phyloP scores from a whole-genome alignment of 2,329 filamentous ascomycete genomes.

The Neocatenulostroma microsporum region DNA sequence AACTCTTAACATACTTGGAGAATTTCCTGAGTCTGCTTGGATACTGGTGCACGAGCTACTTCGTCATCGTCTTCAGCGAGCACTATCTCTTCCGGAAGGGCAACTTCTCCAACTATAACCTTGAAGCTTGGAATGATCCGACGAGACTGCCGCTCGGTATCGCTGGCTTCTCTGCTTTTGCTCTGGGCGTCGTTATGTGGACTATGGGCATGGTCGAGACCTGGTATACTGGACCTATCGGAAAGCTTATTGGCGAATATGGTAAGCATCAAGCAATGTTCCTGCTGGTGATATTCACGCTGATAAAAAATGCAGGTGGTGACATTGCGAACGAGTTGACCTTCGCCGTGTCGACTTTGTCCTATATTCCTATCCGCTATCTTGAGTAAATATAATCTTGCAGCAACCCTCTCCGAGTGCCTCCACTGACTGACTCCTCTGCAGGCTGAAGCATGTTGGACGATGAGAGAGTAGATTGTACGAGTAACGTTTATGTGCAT shows the following conservation, averaged over 20 bases:
- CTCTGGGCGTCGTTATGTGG: conserved; percentile 37
- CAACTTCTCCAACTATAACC: conserved; percentile 35
- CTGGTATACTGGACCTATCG: conserved; percentile 47
- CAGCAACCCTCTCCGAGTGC: neutral
- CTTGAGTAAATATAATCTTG: conserved; percentile 32
- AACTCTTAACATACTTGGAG: conserved; percentile 36
- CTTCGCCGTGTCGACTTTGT: conserved; percentile 42
- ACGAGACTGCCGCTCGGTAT: conserved; percentile 36
- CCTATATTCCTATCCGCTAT: conserved; percentile 43
- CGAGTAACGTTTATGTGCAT: too few relatives aligned
- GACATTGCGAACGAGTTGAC: conserved; percentile 51
- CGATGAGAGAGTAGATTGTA: conserved; percentile 17
- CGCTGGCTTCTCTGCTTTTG: conserved; percentile 34
- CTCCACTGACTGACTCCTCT: neutral
- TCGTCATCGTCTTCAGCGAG: conserved; percentile 40
- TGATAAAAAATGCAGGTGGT: too few relatives aligned
- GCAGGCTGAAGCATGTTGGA: conserved; percentile 35
- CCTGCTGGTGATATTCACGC: conserved; percentile 28
- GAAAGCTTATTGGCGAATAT: conserved; percentile 44
- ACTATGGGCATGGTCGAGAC: conserved; percentile 47
- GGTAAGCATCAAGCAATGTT: conserved; percentile 11
- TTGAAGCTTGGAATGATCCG: conserved; percentile 41
- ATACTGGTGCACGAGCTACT: conserved; percentile 42
- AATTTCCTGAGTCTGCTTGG: conserved; percentile 42
- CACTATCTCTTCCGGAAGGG: conserved; percentile 39